Evolutionary conservation across 2,329 filamentous ascomycete species (phyloP), one percentile per base, ranked within the genome.

Genomic region (Sporothrix humicola): DNA sequence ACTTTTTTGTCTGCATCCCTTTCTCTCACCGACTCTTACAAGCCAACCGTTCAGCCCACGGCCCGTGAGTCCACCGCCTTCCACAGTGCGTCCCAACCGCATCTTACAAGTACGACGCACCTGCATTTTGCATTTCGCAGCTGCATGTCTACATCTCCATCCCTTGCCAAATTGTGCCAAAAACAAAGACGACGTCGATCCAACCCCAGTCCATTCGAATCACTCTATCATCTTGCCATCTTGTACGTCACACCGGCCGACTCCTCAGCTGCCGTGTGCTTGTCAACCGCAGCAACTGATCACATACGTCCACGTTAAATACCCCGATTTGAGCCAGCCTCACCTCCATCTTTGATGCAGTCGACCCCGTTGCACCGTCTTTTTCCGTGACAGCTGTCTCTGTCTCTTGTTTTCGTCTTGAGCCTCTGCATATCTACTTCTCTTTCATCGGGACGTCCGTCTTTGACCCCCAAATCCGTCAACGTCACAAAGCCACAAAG

Each of bases 21-120:
- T 69, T 70, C 15, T n/a, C 69, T 71, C 69, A 71, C 54, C 69
- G 69, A 71, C 69, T 59, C 69, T 71, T 71, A 37, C 50, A 52
- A 31, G 37, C 3, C 46, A 13, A 52, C 63, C 12, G 26, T 15
- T 7, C 23, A 17, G 65, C 44, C 23, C 65, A 52, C 61, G n/a
- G 12, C 15, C 59, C 42, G 9, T 23, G 23, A 52, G 61, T 66
- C 46, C 23, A 37, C 65, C 63, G 63, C 63, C 42, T 48, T 12
- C 20, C 61, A 26, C 13, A 37, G 12, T 61, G 31, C 31, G 31
- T 37, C 31, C 31, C 31, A 37, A 37, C 31, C 31, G 7, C 31
- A 37, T 37, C 31, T 37, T 37, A 37, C 31, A 37, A 37, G 31
- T 37, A 37, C 31, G 31, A 37, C 31, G 23, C 20, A 26, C 31